These are phyloP conservation scores for Epicoccum sorghinum DNA, from an alignment of 2,329 filamentous ascomycete species.

Conservation along the genomic window DNA sequence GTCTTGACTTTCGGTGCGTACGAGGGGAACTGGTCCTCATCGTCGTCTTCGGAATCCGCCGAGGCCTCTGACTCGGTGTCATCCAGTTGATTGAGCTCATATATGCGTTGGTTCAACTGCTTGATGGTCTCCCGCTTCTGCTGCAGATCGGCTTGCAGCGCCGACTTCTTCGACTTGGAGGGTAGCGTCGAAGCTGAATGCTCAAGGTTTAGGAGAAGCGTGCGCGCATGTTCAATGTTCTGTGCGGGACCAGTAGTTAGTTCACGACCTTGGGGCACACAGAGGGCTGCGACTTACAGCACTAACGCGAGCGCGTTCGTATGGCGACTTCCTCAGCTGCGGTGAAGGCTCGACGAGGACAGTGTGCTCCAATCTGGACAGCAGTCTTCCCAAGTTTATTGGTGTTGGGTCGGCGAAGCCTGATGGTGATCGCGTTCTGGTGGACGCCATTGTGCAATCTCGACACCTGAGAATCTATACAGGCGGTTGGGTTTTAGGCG, in stretches of 20 bases:
- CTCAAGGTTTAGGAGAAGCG: conserved; percentile 72
- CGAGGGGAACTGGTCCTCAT: conserved; percentile 49
- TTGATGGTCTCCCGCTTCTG: conserved; percentile 71
- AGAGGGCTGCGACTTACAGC: conserved; percentile 51
- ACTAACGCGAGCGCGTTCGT: conserved; percentile 67
- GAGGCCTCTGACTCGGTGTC: conserved; percentile 43
- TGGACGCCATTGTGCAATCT: conserved; percentile 24
- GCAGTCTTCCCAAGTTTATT: conserved; percentile 66
- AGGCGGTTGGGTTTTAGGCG: neutral
- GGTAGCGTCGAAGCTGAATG: conserved; percentile 64
- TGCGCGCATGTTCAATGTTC: conserved; percentile 76
- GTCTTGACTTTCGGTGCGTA: conserved; percentile 50
- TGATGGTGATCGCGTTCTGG: conserved; percentile 28
- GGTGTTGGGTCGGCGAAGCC: conserved; percentile 34
- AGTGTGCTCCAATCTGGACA: conserved; percentile 68
- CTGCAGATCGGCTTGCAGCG: conserved; percentile 68
- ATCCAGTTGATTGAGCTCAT: conserved; percentile 70
- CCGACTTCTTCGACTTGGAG: conserved; percentile 59
- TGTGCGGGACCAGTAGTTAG: conserved; percentile 35
- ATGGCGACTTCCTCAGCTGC: conserved; percentile 65
- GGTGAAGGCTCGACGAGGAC: conserved; percentile 68
- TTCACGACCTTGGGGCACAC: neutral
- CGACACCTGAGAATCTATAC: neutral
- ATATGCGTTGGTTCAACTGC: conserved; percentile 67
- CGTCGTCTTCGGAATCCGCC: conserved; percentile 50